Conservation (phyloP, 192 early-diverging fungal genomes). For the Tieghemiomyces parasiticus region DNA sequence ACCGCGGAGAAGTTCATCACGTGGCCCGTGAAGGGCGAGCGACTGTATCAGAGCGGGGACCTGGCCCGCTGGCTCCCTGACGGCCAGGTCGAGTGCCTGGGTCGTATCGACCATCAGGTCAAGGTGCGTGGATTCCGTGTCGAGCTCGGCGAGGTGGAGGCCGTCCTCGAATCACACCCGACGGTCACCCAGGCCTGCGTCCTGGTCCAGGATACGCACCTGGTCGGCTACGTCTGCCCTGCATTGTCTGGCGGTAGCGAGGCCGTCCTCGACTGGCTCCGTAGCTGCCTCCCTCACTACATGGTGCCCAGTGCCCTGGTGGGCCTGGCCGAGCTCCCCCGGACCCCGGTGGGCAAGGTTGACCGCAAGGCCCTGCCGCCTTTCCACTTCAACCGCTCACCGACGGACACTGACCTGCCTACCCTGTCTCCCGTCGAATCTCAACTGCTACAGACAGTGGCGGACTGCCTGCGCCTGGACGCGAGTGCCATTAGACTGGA, state of each 20-base stretch:
- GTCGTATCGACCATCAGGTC: conserved; percentile 20
- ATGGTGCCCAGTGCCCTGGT: background rate
- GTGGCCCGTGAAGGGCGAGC: conserved; percentile 15
- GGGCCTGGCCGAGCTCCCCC: background rate
- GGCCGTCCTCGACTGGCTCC: background rate
- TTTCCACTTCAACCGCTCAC: background rate
- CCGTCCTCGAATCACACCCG: conserved; percentile 11
- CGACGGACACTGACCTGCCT: background rate
- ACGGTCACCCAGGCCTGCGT: conserved; percentile 16
- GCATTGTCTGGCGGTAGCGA: background rate
- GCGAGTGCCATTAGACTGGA: background rate
- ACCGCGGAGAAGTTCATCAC: conserved; percentile 17
- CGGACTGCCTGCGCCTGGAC: background rate
- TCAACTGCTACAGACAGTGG: background rate
- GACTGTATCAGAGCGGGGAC: conserved; percentile 20
- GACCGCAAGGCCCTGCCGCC: background rate
- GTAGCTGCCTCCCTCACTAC: background rate
- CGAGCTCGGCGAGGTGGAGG: conserved; percentile 18
- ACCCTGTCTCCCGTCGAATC: background rate
- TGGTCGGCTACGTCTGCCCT: conserved; percentile 1
- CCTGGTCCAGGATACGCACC: conserved; percentile 4
- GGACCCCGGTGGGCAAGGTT: background rate
- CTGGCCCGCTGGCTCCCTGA: conserved; percentile 16
- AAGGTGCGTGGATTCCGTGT: conserved; percentile 22
- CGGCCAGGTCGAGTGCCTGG: conserved; percentile 18